phyloP scores from a whole-genome alignment of 2,329 filamentous ascomycete species.

The Colletotrichum nymphaeae region DNA sequence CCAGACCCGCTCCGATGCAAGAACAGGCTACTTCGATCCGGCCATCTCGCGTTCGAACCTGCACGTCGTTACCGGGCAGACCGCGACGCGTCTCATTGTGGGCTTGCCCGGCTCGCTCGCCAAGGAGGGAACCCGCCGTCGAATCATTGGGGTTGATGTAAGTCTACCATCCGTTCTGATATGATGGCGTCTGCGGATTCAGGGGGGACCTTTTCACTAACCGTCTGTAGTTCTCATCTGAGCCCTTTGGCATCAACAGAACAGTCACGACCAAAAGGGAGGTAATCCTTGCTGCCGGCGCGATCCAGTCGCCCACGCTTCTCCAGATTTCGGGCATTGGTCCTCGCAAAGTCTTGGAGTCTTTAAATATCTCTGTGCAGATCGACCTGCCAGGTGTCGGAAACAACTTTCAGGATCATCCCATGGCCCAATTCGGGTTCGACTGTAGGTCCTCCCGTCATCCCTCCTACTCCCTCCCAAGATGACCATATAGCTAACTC shows the following conservation, averaged over 20 bases:
- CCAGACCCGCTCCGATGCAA: conserved; percentile 53
- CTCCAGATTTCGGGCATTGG: conserved; percentile 54
- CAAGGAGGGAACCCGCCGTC: conserved; percentile 13
- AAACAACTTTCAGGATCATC: conserved; percentile 46
- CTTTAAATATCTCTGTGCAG: conserved; percentile 42
- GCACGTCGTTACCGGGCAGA: conserved; percentile 51
- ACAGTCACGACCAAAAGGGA: conserved; percentile 44
- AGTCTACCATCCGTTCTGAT: conserved; percentile 8
- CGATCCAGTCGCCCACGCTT: conserved; percentile 55
- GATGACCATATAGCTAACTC: background rate
- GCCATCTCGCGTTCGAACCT: conserved; percentile 50
- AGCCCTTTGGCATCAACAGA: conserved; percentile 10
- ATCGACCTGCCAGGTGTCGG: conserved; percentile 47
- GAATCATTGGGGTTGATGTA: conserved; percentile 52
- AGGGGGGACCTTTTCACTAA: background rate
- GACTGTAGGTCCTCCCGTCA: conserved; percentile 40
- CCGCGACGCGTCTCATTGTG: conserved; percentile 50
- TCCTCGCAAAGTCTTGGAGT: conserved; percentile 41
- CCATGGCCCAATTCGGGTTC: conserved; percentile 38
- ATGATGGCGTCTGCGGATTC: background rate
- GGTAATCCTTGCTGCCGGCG: conserved; percentile 55
- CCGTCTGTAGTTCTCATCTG: conserved; percentile 6
- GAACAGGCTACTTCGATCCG: conserved; percentile 53
- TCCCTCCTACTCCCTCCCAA: conserved; percentile 1
- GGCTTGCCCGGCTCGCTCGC: conserved; percentile 30